Evolutionary conservation across 192 early-diverging fungal species (phyloP).

Genomic region (Spizellomyces sp.): DNA sequence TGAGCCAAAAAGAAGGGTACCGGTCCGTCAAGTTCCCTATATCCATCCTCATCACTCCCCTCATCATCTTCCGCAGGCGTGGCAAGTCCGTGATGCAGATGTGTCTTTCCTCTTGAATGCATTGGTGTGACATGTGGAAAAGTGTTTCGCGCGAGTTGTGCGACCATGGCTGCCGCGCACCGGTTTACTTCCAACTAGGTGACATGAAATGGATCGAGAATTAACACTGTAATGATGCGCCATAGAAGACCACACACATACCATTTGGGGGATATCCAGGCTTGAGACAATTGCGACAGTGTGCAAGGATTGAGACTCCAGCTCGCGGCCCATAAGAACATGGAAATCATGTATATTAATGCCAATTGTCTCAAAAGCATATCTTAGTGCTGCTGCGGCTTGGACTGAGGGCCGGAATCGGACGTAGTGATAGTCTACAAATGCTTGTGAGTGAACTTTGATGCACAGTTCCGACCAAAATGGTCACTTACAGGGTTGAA

Average conservation of each 20-base stretch:
- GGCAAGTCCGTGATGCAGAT: no score
- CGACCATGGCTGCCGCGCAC: no score
- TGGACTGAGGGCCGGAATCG: constrained; percentile 30
- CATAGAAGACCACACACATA: neutral
- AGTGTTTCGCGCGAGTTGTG: no score
- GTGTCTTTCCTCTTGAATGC: no score
- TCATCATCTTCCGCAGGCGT: no score
- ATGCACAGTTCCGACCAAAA: neutral
- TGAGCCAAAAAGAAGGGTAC: no score
- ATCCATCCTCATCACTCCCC: no score
- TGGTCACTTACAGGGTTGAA: neutral
- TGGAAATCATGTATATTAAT: neutral
- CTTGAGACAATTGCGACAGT: constrained; percentile 8
- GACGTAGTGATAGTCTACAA: constrained; percentile 19
- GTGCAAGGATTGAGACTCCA: neutral
- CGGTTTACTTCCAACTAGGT: no score
- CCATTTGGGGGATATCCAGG: constrained; percentile 22
- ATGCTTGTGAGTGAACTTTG: neutral
- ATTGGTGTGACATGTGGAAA: no score
- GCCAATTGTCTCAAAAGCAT: neutral
- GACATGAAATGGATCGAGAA: no score
- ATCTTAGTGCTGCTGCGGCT: constrained; percentile 25
- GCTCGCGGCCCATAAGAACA: neutral
- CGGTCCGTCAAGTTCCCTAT: no score
- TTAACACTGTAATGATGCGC: no score